phyloP scores from a whole-genome alignment of 169 alveolate species.

The Eimeria maxima region DNA sequence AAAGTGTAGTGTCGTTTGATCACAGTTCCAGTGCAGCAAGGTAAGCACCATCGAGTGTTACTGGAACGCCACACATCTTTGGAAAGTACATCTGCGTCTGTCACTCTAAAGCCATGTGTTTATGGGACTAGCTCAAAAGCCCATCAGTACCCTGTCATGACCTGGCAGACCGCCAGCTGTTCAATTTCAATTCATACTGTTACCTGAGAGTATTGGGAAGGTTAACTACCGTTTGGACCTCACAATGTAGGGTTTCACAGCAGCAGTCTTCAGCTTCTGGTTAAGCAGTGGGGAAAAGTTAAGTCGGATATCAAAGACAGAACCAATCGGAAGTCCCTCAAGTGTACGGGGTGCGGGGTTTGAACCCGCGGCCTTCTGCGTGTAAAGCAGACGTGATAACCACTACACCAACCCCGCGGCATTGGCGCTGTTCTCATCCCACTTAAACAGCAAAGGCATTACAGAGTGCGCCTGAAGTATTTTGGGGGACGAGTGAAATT shows the following conservation, averaged over 20 bases:
- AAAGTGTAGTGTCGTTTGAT: too few species aligned
- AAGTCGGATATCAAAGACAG: neutral
- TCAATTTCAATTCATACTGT: neutral
- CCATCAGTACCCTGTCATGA: neutral
- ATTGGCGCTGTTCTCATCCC: neutral
- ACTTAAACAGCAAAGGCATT: neutral
- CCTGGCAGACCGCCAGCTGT: neutral
- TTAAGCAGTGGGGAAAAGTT: neutral
- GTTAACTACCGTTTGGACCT: neutral
- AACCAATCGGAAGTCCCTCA: neutral
- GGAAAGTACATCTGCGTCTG: neutral
- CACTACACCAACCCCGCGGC: constrained; percentile 86
- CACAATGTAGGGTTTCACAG: neutral
- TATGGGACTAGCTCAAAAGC: neutral
- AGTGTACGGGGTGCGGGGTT: constrained; percentile 87
- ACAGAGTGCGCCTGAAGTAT: neutral
- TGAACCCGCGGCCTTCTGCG: constrained; percentile 92
- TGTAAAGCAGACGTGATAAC: constrained; percentile 90
- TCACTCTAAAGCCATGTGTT: neutral
- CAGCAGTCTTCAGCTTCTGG: neutral
- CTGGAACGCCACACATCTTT: neutral
- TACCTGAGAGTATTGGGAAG: neutral
- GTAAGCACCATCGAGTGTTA: neutral
- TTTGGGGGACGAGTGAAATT: neutral
- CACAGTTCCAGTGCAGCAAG: neutral